These are phyloP conservation scores for Lactarius pseudohatsudake DNA, from an alignment of 768 basidiomycete genomes.

Conservation along the genomic window DNA sequence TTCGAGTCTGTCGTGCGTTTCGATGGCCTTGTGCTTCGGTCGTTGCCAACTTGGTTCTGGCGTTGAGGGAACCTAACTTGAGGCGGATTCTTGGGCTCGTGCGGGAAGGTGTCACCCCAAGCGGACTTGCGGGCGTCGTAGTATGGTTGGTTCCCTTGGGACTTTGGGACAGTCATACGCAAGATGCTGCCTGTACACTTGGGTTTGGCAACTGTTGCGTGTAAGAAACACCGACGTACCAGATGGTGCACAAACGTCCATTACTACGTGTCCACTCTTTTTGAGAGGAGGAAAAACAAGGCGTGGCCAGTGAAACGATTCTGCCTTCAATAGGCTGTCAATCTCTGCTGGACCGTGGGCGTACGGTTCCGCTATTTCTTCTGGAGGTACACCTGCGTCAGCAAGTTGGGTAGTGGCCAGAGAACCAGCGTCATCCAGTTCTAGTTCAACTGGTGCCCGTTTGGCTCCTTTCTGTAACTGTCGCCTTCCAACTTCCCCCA, in stretches of 20 bases:
- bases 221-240: conserved; percentile 46
- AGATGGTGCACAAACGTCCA: conserved; percentile 83
- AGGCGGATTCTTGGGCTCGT: conserved; percentile 74
- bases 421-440: conserved; percentile 29
- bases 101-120: conserved; percentile 97
- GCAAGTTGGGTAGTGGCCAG: not conserved
- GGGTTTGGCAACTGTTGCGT: conserved; percentile 10
- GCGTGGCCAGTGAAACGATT: conserved; percentile 88
- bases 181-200: conserved; percentile 75
- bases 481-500: conserved; percentile 53
- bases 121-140: conserved; percentile 91
- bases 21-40: conserved; percentile 32
- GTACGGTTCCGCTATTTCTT: conserved; percentile 9
- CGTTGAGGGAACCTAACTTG: conserved; percentile 54
- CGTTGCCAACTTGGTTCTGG: conserved; percentile 37
- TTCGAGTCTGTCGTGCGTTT: not conserved
- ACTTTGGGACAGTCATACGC: conserved; percentile 87
- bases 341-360: conserved; percentile 40
- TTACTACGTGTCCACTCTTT: conserved; percentile 84
- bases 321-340: conserved; percentile 57
- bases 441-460: conserved; percentile 27
- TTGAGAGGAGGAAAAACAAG: conserved; percentile 92
- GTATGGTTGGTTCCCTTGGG: conserved; percentile 92
- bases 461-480: conserved; percentile 40
- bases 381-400: not conserved